phyloP scores from a whole-genome alignment of 805 yeast genomes.

The Blastobotrys mokoenaii region DNA sequence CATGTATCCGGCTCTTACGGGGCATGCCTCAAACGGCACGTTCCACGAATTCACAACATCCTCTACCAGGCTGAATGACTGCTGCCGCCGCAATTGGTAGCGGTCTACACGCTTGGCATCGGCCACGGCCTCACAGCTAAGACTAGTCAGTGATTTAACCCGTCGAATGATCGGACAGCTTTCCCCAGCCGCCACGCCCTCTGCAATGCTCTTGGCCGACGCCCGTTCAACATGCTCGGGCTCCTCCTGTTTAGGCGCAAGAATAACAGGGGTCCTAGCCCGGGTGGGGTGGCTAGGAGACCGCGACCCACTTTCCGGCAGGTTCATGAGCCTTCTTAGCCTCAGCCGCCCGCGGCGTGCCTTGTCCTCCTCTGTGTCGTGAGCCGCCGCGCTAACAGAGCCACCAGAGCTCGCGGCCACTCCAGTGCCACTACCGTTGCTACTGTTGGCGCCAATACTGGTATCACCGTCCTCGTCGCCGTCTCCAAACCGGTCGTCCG shows the following conservation, averaged over 20 bases:
- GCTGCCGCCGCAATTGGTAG: constrained; percentile 11
- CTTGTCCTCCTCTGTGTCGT: neutral
- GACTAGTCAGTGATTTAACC: too few relatives aligned
- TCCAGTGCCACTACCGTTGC: neutral
- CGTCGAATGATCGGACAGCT: too few relatives aligned
- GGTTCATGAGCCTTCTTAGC: neutral
- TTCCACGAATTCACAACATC: constrained; percentile 8
- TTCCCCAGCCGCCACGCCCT: too few relatives aligned
- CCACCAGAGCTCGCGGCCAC: neutral
- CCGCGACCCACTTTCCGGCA: neutral
- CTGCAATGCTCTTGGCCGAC: too few relatives aligned
- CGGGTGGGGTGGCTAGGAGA: neutral
- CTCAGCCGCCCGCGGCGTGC: neutral
- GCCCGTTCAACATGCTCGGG: too few relatives aligned
- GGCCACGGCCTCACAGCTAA: neutral
- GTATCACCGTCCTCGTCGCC: constrained; percentile 2
- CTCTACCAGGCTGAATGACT: constrained; percentile 11
- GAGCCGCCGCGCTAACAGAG: neutral
- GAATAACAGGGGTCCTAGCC: too few relatives aligned
- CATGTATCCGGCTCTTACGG: too few relatives aligned
- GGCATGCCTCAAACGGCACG: constrained; percentile 6
- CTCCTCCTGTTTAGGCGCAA: too few relatives aligned
- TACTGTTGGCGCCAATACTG: neutral
- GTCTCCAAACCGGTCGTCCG: constrained; percentile 13
- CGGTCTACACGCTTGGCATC: neutral